Conservation (phyloP, 108 stramenopile genomes). For the Licmophora abbreviata region DNA sequence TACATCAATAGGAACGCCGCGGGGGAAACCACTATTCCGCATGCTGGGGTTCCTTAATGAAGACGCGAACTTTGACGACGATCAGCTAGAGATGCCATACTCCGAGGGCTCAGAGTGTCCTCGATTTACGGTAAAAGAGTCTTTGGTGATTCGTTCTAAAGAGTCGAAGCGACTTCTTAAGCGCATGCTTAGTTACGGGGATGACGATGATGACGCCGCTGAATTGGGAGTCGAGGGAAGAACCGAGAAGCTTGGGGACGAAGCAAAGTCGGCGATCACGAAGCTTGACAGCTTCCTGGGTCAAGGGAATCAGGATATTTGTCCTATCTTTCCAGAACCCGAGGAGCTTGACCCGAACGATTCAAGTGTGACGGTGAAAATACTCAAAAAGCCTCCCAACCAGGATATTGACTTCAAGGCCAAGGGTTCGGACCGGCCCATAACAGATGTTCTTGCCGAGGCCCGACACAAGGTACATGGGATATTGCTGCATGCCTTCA, state of each 20-base stretch:
- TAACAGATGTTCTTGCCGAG: conserved; percentile 22
- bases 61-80: conserved; percentile 3
- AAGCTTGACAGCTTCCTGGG: background rate
- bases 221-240: conserved; percentile 35
- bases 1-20: conserved; percentile 21
- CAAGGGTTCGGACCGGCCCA: background rate
- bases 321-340: too few relatives aligned
- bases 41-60: conserved; percentile 16
- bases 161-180: conserved; percentile 11
- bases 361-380: background rate
- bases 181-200: conserved; percentile 5
- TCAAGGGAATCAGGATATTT: background rate
- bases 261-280: background rate
- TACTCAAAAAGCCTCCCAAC: background rate
- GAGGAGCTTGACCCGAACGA: too few relatives aligned
- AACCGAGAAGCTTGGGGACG: too few relatives aligned
- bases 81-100: conserved; percentile 32
- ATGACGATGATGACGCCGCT: conserved; percentile 15
- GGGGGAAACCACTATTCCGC: conserved; percentile 11
- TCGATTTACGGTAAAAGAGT: conserved; percentile 28
- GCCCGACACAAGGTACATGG: conserved; percentile 33
- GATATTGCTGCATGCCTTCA: conserved; percentile 26
- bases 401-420: conserved; percentile 5
- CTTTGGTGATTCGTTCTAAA: conserved; percentile 13
- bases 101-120: conserved; percentile 25